Evolutionary conservation across 2,329 filamentous ascomycete species (phyloP).

Genomic region (Anthostomella pinea): DNA sequence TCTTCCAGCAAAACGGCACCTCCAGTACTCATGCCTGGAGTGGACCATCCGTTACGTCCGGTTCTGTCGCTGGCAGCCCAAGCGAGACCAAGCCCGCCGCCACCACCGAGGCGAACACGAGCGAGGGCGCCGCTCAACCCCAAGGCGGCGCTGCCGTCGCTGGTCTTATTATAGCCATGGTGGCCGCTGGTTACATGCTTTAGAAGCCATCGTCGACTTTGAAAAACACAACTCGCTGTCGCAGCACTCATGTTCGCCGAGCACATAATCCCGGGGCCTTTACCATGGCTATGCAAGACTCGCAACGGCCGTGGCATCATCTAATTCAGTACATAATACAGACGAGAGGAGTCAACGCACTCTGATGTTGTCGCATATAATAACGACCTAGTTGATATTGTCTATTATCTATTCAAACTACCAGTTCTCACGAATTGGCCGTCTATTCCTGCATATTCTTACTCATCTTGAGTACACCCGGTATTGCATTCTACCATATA

Average conservation of each 20-base stretch:
- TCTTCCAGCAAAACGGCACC: conserved; percentile 54
- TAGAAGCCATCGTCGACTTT: conserved; percentile 13
- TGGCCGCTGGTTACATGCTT: conserved; percentile 44
- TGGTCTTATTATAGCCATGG: conserved; percentile 54
- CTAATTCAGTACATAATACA: conserved; percentile 12
- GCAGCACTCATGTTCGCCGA: conserved; percentile 7
- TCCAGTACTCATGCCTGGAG: conserved; percentile 12
- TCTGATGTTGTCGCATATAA: no score
- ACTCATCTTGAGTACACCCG: no score
- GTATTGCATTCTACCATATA: no score
- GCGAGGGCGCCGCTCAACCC: conserved; percentile 42
- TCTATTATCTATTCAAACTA: conserved; percentile 32
- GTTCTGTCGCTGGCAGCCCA: conserved; percentile 23
- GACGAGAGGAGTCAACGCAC: neutral
- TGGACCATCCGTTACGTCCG: conserved; percentile 25
- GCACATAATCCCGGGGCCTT: conserved; percentile 6
- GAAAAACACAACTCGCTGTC: neutral
- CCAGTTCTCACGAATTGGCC: no score
- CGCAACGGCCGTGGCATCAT: conserved; percentile 5
- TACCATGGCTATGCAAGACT: neutral
- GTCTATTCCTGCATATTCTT: no score
- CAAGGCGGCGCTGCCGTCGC: conserved; percentile 50
- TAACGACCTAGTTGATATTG: conserved; percentile 24
- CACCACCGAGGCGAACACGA: conserved; percentile 38
- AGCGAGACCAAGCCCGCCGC: conserved; percentile 27